Evolutionary conservation across 768 basidiomycete genomes (phyloP), one percentile per base, ranked within the genome.

Genomic region (Kockovaella imperatae): DNA sequence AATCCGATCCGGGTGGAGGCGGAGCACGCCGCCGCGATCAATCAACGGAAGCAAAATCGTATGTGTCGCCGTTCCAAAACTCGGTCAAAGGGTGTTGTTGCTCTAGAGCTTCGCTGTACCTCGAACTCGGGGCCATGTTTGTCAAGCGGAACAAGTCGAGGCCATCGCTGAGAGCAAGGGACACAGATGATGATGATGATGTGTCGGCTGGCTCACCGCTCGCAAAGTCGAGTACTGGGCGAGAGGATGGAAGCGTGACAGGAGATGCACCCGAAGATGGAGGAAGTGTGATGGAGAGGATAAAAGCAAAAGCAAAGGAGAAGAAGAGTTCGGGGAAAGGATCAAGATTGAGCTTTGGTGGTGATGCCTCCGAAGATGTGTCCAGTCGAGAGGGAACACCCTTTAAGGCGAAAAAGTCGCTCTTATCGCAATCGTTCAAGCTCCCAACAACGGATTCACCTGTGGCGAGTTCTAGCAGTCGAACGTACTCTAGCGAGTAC

Each of bases 401-500:
- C n/a, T 70, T 70, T 50, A 63, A 67, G 29, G 62, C 69, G 2
- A 50, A 45, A 15, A 68, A 68, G 44, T 63, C 59, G 10, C 48
- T 60, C 15, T 56, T 70, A 35, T 67, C 64, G 13, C 69, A 67
- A 47, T 42, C 43, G 6, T 56, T 68, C 25, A 67, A 64, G 42
- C 45, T 67, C 10, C 59, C 62, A 10, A 30, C 56, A 14, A 46
- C 56, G 7, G 46, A 55, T 34, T 18, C 51, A 11, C 31, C 49
- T 5, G 34, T 48, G 5, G 18, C 39, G 18, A 35, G 8, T 21
- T 40, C 31, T 15, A 7, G n/a, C 53, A 11, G 11, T 23, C 20
- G 39, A 21, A 31, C 40, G 35, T 75, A 75, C 53, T 71, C 68
- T 4, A 57, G 57, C 5, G 70, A 68, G 31, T 73, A 74, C 51